Conservation (phyloP, 1,284 basidiomycete species). For the Caloboletus firmus region DNA sequence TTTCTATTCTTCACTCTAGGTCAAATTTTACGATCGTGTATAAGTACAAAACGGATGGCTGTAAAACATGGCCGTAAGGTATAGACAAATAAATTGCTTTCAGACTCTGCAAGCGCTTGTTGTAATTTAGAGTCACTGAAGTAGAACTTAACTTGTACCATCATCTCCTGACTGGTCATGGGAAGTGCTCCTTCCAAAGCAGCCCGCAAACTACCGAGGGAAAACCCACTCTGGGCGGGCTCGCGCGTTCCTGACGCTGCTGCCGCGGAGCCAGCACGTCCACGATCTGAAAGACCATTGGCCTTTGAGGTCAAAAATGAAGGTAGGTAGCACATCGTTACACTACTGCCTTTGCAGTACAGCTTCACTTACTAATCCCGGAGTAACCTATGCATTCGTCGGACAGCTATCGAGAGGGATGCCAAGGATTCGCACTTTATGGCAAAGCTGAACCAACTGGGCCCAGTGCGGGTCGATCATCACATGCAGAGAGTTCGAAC, state of each 20-base stretch:
- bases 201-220: conserved; percentile 60
- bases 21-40: conserved; percentile 38
- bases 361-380: neutral
- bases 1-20: conserved; percentile 35
- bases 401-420: conserved; percentile 64
- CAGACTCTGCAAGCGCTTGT: neutral
- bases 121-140: neutral
- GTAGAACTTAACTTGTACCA: neutral
- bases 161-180: conserved; percentile 44
- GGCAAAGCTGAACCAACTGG: conserved; percentile 67
- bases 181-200: conserved; percentile 70
- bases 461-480: conserved; percentile 72
- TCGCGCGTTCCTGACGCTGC: conserved; percentile 41
- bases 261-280: conserved; percentile 8
- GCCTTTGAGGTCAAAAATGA: conserved; percentile 57
- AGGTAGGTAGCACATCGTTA: conserved; percentile 36
- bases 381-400: neutral
- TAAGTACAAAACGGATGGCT: conserved; percentile 44
- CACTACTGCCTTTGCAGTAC: neutral
- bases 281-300: conserved; percentile 24
- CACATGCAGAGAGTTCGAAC: conserved; percentile 55
- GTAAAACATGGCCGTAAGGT: conserved; percentile 38
- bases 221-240: conserved; percentile 54
- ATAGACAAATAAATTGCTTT: conserved; percentile 39
- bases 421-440: conserved; percentile 75